A percentile compares a stretch with the other conserved stretches of the same genome.
Evolutionary conservation across 192 early-diverging fungal species (phyloP).

Genomic region (Rhizophagus sp.): DNA sequence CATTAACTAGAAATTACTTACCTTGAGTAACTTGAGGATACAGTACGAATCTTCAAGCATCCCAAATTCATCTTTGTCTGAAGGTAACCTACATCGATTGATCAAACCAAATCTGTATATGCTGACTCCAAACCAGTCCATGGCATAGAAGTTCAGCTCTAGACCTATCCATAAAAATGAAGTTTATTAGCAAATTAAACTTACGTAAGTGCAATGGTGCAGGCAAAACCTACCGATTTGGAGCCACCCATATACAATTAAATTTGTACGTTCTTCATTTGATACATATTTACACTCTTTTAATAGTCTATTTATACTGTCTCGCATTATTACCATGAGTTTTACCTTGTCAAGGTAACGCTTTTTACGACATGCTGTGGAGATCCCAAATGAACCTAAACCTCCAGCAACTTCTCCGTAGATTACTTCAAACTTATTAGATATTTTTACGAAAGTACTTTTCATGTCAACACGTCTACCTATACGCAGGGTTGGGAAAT

Average conservation of each 20-base stretch:
- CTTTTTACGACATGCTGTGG: constrained; percentile 12
- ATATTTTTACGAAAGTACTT: too few species aligned
- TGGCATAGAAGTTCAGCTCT: constrained; percentile 18
- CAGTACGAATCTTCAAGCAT: constrained; percentile 8
- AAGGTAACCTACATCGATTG: constrained; percentile 9
- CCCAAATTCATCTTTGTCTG: not conserved
- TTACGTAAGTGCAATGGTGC: too few species aligned
- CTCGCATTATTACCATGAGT: not conserved
- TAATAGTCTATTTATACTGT: not conserved
- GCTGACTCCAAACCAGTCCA: not conserved
- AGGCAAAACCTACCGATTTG: constrained; percentile 21
- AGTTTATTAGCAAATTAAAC: constrained; percentile 1
- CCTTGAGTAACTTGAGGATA: constrained; percentile 21
- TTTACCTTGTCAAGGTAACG: constrained; percentile 12
- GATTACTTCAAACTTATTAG: constrained; percentile 19
- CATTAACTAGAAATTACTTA: too few species aligned
- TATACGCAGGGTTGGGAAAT: too few species aligned
- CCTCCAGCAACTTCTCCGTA: constrained; percentile 12
- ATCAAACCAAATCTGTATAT: constrained; percentile 28
- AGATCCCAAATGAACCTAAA: not conserved
- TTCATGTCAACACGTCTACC: too few species aligned
- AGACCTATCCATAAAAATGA: constrained; percentile 14
- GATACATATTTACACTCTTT: constrained; percentile 4
- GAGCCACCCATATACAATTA: not conserved
- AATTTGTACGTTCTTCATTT: not conserved